Conservation (phyloP, 169 alveolate genomes). For the Cryptosporidium sp. region DNA sequence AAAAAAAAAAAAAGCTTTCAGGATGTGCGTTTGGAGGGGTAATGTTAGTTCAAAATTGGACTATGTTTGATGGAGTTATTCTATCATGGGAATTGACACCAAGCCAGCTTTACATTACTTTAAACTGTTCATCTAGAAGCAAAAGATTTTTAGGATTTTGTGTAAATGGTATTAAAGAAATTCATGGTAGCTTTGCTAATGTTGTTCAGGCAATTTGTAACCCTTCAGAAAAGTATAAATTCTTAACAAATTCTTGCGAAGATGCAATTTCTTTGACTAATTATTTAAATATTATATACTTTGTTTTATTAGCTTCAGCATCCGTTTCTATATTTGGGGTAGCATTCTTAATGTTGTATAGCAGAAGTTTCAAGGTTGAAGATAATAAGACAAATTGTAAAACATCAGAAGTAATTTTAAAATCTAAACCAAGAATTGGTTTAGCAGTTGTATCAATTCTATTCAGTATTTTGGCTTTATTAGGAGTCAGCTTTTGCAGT, state of each 20-base stretch:
- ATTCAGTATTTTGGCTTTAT: constrained; percentile 30
- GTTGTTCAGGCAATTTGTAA: constrained; percentile 26
- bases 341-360: constrained; percentile 31
- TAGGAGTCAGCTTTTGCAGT: constrained; percentile 41
- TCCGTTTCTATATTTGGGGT: constrained; percentile 24
- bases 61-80: constrained; percentile 35
- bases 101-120: constrained; percentile 23
- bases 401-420: constrained; percentile 12
- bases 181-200: constrained; percentile 24
- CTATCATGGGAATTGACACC: constrained; percentile 67
- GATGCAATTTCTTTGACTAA: neutral
- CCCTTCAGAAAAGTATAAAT: constrained; percentile 44
- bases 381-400: neutral
- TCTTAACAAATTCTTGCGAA: constrained; percentile 36
- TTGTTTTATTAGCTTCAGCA: constrained; percentile 22
- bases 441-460: constrained; percentile 16
- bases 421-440: constrained; percentile 36
- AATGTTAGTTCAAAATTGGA: constrained; percentile 54
- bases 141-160: constrained; percentile 33
- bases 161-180: constrained; percentile 18
- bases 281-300: constrained; percentile 32
- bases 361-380: constrained; percentile 42
- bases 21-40: constrained; percentile 75
- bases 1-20: neutral
- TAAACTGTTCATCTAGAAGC: constrained; percentile 68